Evolutionary conservation across 345 rosid genomes (phyloP), one percentile per base, ranked within the genome.

Genomic region (Anacardium occidentale): DNA sequence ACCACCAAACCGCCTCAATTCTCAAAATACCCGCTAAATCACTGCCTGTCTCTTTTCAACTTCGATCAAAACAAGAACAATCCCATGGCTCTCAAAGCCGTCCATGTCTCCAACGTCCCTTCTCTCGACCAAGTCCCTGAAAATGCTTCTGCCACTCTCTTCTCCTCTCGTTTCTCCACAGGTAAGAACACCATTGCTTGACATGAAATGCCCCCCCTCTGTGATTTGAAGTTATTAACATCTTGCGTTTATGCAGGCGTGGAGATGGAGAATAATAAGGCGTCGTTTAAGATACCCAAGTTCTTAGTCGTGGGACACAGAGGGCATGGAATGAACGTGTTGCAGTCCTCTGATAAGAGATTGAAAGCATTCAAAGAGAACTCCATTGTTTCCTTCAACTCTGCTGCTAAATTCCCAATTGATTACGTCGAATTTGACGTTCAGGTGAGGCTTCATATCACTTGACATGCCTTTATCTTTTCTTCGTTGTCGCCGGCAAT

Each of bases 381-480:
- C 83, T 83, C 96, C 2, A 85, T 92, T 47, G 60, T 79, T 34
- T 96, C 98, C 15, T 96, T 96, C 79, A 91, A 91, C 64, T 22
- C 85, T 14, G 96, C 98, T 40, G 91, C 97, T 4, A 82, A 85
- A 54, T 83, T 76, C 53, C 95, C 96, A 0, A 69, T 93, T 55
- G 94, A 96, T 75, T 96, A 82, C 83, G 71, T 93, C 66, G 99
- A 96, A 79, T 96, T 96, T n/a, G 99, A 96, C 74, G 99, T 96
- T 79, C 99, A 96, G 99, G 99, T 96, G 53, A 45, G 26, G 24
- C 60, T 20, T 25, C 18, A 0, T 32, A 7, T 2, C 44, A 24
- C 25, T 56, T 26, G 32, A 1, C 47, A 32, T 11, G 15, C 37
- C 18, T 52, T 20, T n/a, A n/a, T 29, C 17, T 59, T 42, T 51